Percentiles rank a stretch among this genome's conserved stretches.
phyloP scores from a whole-genome alignment of 371 early-diverging fungal genomes.

The Mortierella sp. region DNA sequence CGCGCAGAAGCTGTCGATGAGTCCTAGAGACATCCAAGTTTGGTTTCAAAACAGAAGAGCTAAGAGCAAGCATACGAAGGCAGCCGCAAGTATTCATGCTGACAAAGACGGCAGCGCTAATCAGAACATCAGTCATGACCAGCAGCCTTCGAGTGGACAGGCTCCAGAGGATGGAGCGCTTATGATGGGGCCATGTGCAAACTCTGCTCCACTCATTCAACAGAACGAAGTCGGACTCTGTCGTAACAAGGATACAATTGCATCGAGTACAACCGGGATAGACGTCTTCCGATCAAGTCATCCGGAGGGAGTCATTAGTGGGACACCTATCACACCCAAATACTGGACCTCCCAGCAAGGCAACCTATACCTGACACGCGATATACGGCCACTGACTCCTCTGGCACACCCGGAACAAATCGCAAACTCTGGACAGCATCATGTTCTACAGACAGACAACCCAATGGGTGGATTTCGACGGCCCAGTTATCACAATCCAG shows the following conservation, averaged over 20 bases:
- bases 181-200: not conserved
- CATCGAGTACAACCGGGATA: not conserved
- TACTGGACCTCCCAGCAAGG: not conserved
- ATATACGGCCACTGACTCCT: not conserved
- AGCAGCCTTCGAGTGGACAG: not conserved
- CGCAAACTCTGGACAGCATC: not conserved
- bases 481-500: not conserved
- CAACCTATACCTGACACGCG: not conserved
- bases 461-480: not conserved
- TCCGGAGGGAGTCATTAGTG: not conserved
- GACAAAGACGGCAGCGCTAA: constrained; percentile 1
- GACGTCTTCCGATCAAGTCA: not conserved
- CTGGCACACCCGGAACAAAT: not conserved
- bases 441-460: not conserved
- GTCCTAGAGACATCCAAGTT: constrained; percentile 91
- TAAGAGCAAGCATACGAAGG: constrained; percentile 60
- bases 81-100: constrained; percentile 5
- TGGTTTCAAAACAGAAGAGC: constrained; percentile 99
- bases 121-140: not conserved
- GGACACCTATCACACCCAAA: not conserved
- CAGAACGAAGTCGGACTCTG: constrained; percentile 5
- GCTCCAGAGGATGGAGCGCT: not conserved
- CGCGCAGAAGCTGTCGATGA: constrained; percentile 84
- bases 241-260: not conserved
- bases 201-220: not conserved